Percentiles rank a stretch among this genome's conserved stretches.
Conservation (phyloP, 257 asterid species). For the Verbena officinalis region DNA sequence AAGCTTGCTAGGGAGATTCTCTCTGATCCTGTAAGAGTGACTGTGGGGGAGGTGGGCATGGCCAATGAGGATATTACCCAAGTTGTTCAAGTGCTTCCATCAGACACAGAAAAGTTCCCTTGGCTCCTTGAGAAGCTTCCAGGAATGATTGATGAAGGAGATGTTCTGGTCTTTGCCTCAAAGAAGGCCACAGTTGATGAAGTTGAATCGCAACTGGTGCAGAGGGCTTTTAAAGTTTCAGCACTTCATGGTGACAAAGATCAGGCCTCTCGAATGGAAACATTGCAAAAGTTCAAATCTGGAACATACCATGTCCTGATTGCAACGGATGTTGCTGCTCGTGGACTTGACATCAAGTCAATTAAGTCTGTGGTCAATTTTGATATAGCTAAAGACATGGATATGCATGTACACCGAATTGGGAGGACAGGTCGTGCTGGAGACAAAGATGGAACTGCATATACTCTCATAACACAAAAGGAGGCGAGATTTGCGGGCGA, state of each 20-base stretch:
- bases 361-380: slow-evolving; percentile 93
- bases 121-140: slow-evolving; percentile 97
- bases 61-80: slow-evolving; percentile 98
- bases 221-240: slow-evolving; percentile 78
- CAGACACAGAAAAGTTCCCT: slow-evolving; percentile 81
- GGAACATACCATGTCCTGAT: slow-evolving; percentile 91
- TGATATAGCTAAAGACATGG: slow-evolving; percentile 97
- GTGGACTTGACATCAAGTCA: slow-evolving; percentile 98
- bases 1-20: slow-evolving; percentile 96
- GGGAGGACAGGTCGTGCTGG: slow-evolving; percentile 99
- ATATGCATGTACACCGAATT: slow-evolving; percentile 98
- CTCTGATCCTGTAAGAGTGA: slow-evolving; percentile 88
- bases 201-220: slow-evolving; percentile 71
- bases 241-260: slow-evolving; percentile 99
- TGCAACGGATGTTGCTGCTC: slow-evolving; percentile 99
- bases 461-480: slow-evolving; percentile 88
- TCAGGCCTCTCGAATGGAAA: slow-evolving; percentile 96
- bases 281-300: slow-evolving; percentile 81
- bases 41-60: slow-evolving; percentile 98
- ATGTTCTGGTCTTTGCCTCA: slow-evolving; percentile 92
- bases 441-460: slow-evolving; percentile 97
- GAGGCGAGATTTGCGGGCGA: slow-evolving; percentile 99
- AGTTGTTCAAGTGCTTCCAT: slow-evolving; percentile 74
- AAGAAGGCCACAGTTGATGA: slow-evolving; percentile 92
- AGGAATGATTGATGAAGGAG: slow-evolving; percentile 86